Conservation (phyloP, 2,329 filamentous ascomycete genomes). For the Pyricularia grisea region DNA sequence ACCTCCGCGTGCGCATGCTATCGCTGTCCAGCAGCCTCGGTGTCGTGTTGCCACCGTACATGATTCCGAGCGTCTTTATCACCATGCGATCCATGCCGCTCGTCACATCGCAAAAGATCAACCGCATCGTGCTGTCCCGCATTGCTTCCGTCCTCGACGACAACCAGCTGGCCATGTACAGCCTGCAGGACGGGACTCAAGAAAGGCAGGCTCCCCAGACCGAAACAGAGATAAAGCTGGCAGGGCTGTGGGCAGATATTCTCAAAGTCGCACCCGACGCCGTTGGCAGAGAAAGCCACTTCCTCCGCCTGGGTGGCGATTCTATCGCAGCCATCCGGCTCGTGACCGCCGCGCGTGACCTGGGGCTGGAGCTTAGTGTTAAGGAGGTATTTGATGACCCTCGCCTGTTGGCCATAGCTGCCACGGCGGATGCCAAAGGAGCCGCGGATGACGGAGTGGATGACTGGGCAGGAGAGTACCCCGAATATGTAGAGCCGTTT, state of each 20-base stretch:
- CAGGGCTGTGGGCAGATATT: slow-evolving; percentile 35
- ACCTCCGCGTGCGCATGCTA: slow-evolving; percentile 1
- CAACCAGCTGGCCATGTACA: slow-evolving; percentile 10
- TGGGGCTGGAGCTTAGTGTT: slow-evolving; percentile 3
- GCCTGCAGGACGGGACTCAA: slow-evolving; percentile 3
- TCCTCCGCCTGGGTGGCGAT: slow-evolving; percentile 52
- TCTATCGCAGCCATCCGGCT: slow-evolving; percentile 53
- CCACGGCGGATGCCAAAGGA: not conserved
- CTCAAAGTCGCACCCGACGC: slow-evolving; percentile 25
- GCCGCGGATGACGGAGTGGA: not conserved
- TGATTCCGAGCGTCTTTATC: slow-evolving; percentile 14
- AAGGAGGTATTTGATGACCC: not conserved
- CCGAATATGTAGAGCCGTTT: not conserved
- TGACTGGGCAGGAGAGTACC: not conserved
- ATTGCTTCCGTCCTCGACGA: slow-evolving; percentile 12
- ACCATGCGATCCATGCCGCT: slow-evolving; percentile 17
- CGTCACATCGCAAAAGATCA: not conserved
- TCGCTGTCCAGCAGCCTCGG: not conserved
- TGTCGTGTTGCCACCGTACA: slow-evolving; percentile 10
- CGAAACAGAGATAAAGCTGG: not conserved
- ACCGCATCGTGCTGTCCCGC: not conserved
- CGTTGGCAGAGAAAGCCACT: slow-evolving; percentile 46
- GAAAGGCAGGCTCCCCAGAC: not conserved
- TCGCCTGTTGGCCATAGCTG: not conserved
- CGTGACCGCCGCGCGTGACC: slow-evolving; percentile 39